Evolutionary conservation across 352 stramenopile genomes (phyloP).

Genomic region (Phytophthora rubi): DNA sequence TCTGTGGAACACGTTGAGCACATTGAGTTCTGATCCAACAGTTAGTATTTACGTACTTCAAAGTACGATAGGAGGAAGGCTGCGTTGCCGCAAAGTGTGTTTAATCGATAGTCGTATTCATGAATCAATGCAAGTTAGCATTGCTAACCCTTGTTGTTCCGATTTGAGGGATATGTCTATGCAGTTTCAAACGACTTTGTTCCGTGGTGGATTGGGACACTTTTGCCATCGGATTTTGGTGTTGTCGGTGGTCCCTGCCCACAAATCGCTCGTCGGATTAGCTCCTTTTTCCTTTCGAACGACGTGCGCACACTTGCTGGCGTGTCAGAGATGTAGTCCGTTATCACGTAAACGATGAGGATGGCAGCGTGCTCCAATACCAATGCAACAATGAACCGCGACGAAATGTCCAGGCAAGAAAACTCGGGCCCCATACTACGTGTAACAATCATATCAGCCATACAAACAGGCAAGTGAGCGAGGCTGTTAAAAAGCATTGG

Average conservation of each 20-base stretch:
- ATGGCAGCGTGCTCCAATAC: slow-evolving; percentile 79
- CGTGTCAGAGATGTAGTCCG: slow-evolving; percentile 85
- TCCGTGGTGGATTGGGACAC: slow-evolving; percentile 26
- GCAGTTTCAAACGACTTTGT: slow-evolving; percentile 32
- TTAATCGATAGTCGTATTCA: slow-evolving; percentile 27
- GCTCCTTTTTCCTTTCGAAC: slow-evolving; percentile 87
- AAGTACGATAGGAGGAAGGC: slow-evolving; percentile 15
- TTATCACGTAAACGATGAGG: slow-evolving; percentile 77
- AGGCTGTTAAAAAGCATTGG: neutral
- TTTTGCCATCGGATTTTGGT: slow-evolving; percentile 16
- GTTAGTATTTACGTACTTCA: slow-evolving; percentile 24
- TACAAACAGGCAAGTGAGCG: slow-evolving; percentile 12
- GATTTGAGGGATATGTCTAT: slow-evolving; percentile 10
- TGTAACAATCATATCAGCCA: slow-evolving; percentile 1
- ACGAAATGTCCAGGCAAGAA: slow-evolving; percentile 76
- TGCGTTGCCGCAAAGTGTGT: slow-evolving; percentile 13
- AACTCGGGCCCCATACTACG: slow-evolving; percentile 85
- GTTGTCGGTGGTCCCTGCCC: slow-evolving; percentile 45
- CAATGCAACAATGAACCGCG: slow-evolving; percentile 80
- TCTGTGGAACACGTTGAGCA: slow-evolving; percentile 26
- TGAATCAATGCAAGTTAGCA: slow-evolving; percentile 25
- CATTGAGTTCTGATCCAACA: slow-evolving; percentile 24
- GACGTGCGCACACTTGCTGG: slow-evolving; percentile 75
- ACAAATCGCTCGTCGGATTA: slow-evolving; percentile 86
- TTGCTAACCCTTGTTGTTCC: neutral